Base-by-base conservation (phyloP, 177 flowering plant genomes). In the Tripterygium wilfordii region DNA sequence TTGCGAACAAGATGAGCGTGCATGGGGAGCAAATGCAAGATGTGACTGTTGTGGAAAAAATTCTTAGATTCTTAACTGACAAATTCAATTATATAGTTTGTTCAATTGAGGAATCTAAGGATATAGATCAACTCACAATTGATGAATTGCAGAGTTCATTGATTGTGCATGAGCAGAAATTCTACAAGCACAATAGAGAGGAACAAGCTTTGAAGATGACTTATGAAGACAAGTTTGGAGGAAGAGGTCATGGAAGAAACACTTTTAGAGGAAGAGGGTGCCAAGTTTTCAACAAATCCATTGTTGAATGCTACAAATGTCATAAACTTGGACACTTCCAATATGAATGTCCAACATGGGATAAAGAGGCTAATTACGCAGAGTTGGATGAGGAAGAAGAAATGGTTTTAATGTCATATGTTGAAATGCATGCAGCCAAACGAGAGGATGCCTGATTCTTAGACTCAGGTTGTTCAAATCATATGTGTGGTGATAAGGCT, bases 31-130 rank as follows among this genome's bases (percentile, higher is more conserved):
- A 27, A 2, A 45, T 36, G 39, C 3, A 12, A 1, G 33, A 59
- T 30, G 43, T 16, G 0, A 14, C 2, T 0, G 10, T 59, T 2
- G 38, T 51, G 16, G 49, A 53, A 16, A 60, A 60, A 38, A 47
- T 58, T 13, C 16, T 49, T 13, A 15, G 48, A 30, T 23, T 38
- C 1, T 14, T 48, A 42, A 35, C 38, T 13, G 38, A 35, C 4
- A 35, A 35, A 35, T 35, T 7, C 10, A 35, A 35, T 35, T 35
- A 35, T 13, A 15, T 35, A 6, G 38, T 35, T 7, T 35, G 38
- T 35, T 35, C 38, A 7, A 35, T 35, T 5, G 38, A 35, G 14
- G 38, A 35, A 35, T 7, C 38, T 6, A 35, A 35, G 14, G 38
- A 35, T 13, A 35, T 35, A 6, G 38, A 35, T 35, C 10, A 35